Evolutionary conservation across 2,329 filamentous ascomycete species (phyloP).

Genomic region (Huntiella bhutanensis): DNA sequence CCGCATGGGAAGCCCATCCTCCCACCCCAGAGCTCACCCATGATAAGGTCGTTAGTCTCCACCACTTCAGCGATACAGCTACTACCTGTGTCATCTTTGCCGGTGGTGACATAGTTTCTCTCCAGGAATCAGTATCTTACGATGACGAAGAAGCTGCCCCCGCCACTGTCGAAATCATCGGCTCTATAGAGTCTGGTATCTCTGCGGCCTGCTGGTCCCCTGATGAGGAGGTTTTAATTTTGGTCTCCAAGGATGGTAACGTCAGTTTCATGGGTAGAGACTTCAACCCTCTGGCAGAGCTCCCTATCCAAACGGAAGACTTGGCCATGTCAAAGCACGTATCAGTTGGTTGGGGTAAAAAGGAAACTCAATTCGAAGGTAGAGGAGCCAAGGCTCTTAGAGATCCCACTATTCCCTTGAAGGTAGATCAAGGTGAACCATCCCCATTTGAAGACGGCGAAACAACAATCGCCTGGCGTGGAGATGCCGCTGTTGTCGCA

Average conservation of each 20-base stretch:
- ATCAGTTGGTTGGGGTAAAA: slow-evolving; percentile 95
- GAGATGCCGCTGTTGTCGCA: slow-evolving; percentile 80
- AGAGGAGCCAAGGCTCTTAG: slow-evolving; percentile 69
- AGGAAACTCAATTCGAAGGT: slow-evolving; percentile 93
- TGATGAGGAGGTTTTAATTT: slow-evolving; percentile 75
- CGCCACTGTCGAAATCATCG: slow-evolving; percentile 73
- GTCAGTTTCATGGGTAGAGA: slow-evolving; percentile 82
- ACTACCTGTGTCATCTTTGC: slow-evolving; percentile 69
- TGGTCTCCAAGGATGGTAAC: slow-evolving; percentile 62
- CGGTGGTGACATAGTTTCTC: slow-evolving; percentile 76
- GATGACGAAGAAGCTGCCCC: slow-evolving; percentile 15
- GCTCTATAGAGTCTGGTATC: slow-evolving; percentile 84
- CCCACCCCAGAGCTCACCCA: slow-evolving; percentile 55
- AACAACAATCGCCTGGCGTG: slow-evolving; percentile 73
- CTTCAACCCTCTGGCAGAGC: slow-evolving; percentile 68
- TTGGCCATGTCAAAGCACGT: slow-evolving; percentile 81
- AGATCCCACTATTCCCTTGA: slow-evolving; percentile 88
- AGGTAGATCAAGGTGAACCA: slow-evolving; percentile 63
- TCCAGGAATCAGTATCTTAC: slow-evolving; percentile 41
- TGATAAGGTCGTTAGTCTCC: slow-evolving; percentile 60
- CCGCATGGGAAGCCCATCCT: slow-evolving; percentile 77
- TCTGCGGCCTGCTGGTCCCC: slow-evolving; percentile 82
- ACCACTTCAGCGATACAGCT: slow-evolving; percentile 66
- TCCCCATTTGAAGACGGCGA: slow-evolving; percentile 55
- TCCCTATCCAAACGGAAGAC: slow-evolving; percentile 54